phyloP scores from a whole-genome alignment of 192 early-diverging fungal species.

The Backusella circina region DNA sequence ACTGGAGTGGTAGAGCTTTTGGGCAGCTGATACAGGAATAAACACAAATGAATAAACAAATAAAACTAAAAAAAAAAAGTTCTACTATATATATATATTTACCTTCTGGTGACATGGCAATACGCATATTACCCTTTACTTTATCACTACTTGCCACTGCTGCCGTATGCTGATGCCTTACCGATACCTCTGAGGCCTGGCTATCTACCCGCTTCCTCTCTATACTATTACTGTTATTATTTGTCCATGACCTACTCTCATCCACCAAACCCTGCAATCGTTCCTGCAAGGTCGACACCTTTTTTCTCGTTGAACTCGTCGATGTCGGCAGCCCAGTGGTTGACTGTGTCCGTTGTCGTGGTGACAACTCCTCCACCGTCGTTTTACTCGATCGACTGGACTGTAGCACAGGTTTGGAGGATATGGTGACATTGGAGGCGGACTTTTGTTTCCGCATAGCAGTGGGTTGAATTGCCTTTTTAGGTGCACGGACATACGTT shows the following conservation, averaged over 20 bases:
- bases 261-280: slow-evolving; percentile 7
- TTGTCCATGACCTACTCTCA: slow-evolving; percentile 10
- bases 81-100: no score
- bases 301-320: not conserved
- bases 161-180: not conserved
- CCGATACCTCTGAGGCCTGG: not conserved
- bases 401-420: not conserved
- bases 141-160: not conserved
- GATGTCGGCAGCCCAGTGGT: not conserved
- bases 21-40: not conserved
- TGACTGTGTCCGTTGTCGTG: not conserved
- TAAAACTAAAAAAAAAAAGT: not conserved
- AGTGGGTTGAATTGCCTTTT: slow-evolving; percentile 1
- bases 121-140: not conserved
- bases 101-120: slow-evolving; percentile 15
- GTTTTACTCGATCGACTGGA: not conserved
- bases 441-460: slow-evolving; percentile 5
- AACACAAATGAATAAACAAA: not conserved
- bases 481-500: not conserved
- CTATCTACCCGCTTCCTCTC: not conserved
- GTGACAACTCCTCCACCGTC: not conserved
- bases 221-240: not conserved
- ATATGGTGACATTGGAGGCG: not conserved
- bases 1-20: not conserved
- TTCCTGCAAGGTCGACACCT: slow-evolving; percentile 7